Conservation (phyloP, 768 basidiomycete species). For the Lyophyllum semitale region DNA sequence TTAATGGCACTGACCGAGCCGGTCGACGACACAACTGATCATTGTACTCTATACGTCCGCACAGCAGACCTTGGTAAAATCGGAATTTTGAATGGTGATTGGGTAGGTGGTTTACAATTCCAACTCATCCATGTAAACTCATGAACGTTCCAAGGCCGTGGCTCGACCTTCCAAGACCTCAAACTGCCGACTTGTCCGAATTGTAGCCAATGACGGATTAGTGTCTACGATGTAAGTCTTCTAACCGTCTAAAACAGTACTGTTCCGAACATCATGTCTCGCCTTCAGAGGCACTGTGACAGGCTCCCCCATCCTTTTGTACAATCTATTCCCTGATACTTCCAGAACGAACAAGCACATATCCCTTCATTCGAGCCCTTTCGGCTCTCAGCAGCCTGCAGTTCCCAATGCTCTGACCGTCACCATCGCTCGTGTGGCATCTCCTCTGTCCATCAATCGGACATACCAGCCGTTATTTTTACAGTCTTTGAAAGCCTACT, state of each 20-base stretch:
- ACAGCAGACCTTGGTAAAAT: conserved; percentile 65
- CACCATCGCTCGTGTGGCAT: conserved; percentile 80
- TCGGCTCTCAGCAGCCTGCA: conserved; percentile 56
- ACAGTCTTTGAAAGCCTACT: conserved; percentile 62
- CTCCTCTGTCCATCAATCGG: conserved; percentile 67
- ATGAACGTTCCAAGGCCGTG: conserved; percentile 47
- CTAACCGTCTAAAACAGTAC: not conserved
- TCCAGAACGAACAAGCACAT: conserved; percentile 27
- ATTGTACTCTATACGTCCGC: conserved; percentile 60
- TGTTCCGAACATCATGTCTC: conserved; percentile 1
- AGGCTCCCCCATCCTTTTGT: conserved; percentile 53
- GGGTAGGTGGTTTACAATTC: conserved; percentile 48
- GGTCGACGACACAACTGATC: conserved; percentile 40
- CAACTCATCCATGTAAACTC: conserved; percentile 4
- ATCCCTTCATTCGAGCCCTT: conserved; percentile 54
- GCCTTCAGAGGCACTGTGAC: conserved; percentile 37
- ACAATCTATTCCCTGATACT: conserved; percentile 45
- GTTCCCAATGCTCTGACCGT: conserved; percentile 71
- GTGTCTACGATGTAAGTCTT: conserved; percentile 36
- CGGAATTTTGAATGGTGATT: conserved; percentile 74
- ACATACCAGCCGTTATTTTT: conserved; percentile 64
- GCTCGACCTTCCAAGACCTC: conserved; percentile 36
- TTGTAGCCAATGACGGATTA: conserved; percentile 52
- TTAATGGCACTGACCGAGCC: conserved; percentile 33
- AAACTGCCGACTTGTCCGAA: conserved; percentile 54